Base-by-base conservation (phyloP, 495 filamentous ascomycete genomes). In the Astrocystis sublimbata region DNA sequence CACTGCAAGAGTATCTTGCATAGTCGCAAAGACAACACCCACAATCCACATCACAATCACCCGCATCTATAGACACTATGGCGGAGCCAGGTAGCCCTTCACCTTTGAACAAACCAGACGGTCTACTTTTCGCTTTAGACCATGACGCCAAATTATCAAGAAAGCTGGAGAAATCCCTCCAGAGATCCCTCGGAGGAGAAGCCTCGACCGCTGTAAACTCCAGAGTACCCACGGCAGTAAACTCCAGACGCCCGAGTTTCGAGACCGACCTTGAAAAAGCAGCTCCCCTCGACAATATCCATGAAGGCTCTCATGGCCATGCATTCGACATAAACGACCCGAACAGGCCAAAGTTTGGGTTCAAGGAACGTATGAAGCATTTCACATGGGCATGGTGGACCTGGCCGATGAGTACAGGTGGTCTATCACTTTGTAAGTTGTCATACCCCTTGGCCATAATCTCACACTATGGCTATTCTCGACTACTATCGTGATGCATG, bases 311-410 rank as follows among this genome's bases (percentile, higher is more conserved):
- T n/a, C n/a, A n/a, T n/a, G n/a, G n/a, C n/a, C n/a, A n/a, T n/a
- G n/a, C n/a, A n/a, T n/a, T n/a, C 10, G 43, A 63, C 23, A 49
- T 58, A 3, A 49, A 63, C 15, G 60, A 63, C 28, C 60, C 60
- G 19, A 58, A 63, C 17, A 28, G 60, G 26, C 60, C 60, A 3
- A 63, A 58, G 23, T 24, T 63, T 5, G 53, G 53, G 7, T 21
- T 63, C 10, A 43, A 43, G 30, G 21, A 63, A 31, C 60, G 60
- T 19, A 57, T 63, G 28, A 43, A 63, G 12, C 60, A 63, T 51
- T 63, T 63, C 26, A 63, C 60, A 6, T 63, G 60, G 60, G 60
- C 60, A 13, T 63, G 60, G 60, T 63, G 57, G 28, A 63, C 60
- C 2, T 42, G 23, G 53, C 40, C 52, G 9, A 63, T 63, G 60